phyloP scores from a whole-genome alignment of 1,139 yeast genomes.

The Candida buenavistaensis region DNA sequence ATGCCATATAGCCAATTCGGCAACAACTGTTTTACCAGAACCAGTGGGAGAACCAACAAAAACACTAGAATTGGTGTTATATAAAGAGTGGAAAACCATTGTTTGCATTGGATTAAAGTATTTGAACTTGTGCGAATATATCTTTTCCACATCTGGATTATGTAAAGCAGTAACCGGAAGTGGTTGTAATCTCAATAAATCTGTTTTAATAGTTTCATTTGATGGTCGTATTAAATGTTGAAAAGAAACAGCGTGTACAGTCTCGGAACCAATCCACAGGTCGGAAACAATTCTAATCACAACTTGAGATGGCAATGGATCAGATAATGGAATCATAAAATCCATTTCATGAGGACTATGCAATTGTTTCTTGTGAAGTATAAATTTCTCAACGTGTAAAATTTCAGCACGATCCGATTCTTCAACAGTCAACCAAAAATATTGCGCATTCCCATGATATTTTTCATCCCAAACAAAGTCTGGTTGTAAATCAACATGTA shows the following conservation, averaged over 20 bases:
- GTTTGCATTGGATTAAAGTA: conserved; percentile 99
- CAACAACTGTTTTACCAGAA: conserved; percentile 96
- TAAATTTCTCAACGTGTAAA: conserved; percentile 79
- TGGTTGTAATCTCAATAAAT: conserved; percentile 77
- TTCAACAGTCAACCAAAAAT: conserved; percentile 92
- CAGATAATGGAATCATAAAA: conserved; percentile 87
- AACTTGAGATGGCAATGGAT: conserved; percentile 87
- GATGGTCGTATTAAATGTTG: conserved; percentile 88
- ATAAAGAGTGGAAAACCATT: conserved; percentile 89
- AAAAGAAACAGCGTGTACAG: conserved; percentile 76
- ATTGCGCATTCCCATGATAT: conserved; percentile 80
- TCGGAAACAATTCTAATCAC: conserved; percentile 80
- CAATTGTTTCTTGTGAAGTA: conserved; percentile 61
- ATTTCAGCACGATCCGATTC: conserved; percentile 75
- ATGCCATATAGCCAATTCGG: conserved; percentile 96
- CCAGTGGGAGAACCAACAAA: conserved; percentile 99
- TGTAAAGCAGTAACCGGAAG: conserved; percentile 82
- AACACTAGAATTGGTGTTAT: conserved; percentile 74
- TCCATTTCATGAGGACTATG: conserved; percentile 70
- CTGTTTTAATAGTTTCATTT: conserved; percentile 83
- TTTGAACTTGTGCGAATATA: conserved; percentile 66
- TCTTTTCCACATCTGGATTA: conserved; percentile 61
- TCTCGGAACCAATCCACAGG: conserved; percentile 86
- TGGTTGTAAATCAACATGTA: conserved; percentile 68
- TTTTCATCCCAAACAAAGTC: conserved; percentile 84